Evolutionary conservation across 495 filamentous ascomycete species (phyloP), one percentile per base, ranked within the genome.

Genomic region (Aspergillus panamensis): DNA sequence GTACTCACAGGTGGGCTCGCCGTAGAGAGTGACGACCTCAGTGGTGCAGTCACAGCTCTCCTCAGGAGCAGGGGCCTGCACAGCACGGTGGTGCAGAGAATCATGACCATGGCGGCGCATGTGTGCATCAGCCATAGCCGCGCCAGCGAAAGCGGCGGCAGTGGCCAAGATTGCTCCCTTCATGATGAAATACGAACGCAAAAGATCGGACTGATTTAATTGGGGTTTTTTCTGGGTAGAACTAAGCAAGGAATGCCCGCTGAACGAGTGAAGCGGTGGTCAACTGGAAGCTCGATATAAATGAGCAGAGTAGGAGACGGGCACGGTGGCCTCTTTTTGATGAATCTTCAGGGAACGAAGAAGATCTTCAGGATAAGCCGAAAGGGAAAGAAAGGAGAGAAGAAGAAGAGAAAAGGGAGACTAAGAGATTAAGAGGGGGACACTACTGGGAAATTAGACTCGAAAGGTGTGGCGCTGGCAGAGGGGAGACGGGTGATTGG

Each of bases 211-310:
- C n/a, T 42, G 13, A 32, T 16, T 14, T 13, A 31, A 21, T 55
- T 53, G 54, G 25, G 48, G 19, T 2, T 21, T 50, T 53, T 58
- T 51, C 31, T 37, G 21, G 20, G 21, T 32, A 45, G 48, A 64
- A 16, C 60, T 62, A 51, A 47, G 51, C 57, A 92, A 91, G 75
- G 89, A 93, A 78, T 87, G 89, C 87, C 90, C 89, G 90, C 90
- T 93, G 80, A 95, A 95, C 67, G 90, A 95, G 87, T 93, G 90
- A 92, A 93, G 90, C 90, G 89, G 90, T 92, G 71, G 81, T 86
- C 72, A 78, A 63, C 62, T 57, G 51, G 48, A 52, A 58, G 45
- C 13, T 44, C 33, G 29, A 59, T 68, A 76, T 66, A 76, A 76
- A 77, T 73, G 71, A 58, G 35, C 45, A 62, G 67, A 66, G 73